These are phyloP conservation scores for Dorcoceras hygrometricum DNA, from an alignment of 257 asterid species.

Conservation along the genomic window DNA sequence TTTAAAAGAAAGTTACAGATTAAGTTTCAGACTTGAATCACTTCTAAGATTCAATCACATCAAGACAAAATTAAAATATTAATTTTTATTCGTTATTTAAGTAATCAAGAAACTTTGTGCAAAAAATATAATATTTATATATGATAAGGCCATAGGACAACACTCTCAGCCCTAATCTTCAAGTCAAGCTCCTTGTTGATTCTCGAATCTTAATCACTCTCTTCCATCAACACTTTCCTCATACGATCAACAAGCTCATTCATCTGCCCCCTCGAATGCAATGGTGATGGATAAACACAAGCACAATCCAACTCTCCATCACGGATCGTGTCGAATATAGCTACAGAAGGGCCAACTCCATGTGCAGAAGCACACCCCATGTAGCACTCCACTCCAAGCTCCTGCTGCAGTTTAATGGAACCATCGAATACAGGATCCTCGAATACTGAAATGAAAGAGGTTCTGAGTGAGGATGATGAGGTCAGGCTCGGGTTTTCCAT, in stretches of 20 bases:
- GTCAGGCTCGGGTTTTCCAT: slow-evolving; percentile 64
- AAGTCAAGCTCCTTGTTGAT: background rate
- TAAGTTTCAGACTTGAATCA: no score
- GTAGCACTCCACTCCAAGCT: slow-evolving; percentile 52
- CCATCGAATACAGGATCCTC: slow-evolving; percentile 66
- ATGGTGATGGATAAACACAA: slow-evolving; percentile 65
- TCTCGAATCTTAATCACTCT: slow-evolving; percentile 13
- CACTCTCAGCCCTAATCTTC: no score
- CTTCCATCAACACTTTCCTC: slow-evolving; percentile 43
- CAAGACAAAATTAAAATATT: no score
- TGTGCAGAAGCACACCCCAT: slow-evolving; percentile 67
- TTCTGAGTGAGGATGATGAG: slow-evolving; percentile 47
- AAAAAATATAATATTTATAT: no score
- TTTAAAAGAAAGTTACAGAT: no score
- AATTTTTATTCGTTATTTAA: no score
- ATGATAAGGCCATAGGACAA: no score
- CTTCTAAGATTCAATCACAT: no score
- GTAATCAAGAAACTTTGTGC: no score
- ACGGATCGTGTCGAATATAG: slow-evolving; percentile 61
- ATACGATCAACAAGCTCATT: slow-evolving; percentile 39
- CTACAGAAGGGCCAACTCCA: slow-evolving; percentile 73
- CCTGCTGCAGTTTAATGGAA: slow-evolving; percentile 25
- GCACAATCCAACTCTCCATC: slow-evolving; percentile 59
- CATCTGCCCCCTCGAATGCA: slow-evolving; percentile 71
- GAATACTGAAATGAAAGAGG: slow-evolving; percentile 56